These are phyloP conservation scores for Pseudocercospora musae DNA, from an alignment of 2,329 filamentous ascomycete genomes.

Conservation along the genomic window DNA sequence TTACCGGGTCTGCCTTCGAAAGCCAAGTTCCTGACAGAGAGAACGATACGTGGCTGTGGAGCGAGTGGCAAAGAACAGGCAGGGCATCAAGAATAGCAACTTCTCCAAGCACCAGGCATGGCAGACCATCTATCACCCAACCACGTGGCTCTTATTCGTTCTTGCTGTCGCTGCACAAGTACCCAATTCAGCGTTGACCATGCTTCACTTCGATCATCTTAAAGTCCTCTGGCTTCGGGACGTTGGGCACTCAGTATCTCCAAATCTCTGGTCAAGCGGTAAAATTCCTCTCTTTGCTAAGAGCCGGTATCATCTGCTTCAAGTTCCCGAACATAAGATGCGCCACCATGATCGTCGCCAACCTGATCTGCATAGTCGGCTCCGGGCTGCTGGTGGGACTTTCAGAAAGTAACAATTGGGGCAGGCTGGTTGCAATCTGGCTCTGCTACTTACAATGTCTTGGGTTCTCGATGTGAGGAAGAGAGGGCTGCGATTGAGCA, in stretches of 20 bases:
- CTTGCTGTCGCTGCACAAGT: slow-evolving; percentile 54
- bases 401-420: slow-evolving; percentile 53
- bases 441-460: slow-evolving; percentile 55
- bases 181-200: slow-evolving; percentile 56
- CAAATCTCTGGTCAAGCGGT: slow-evolving; percentile 57
- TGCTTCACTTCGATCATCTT: slow-evolving; percentile 51
- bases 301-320: slow-evolving; percentile 52
- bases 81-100: slow-evolving; percentile 55
- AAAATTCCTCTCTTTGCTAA: slow-evolving; percentile 53
- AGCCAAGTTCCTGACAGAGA: slow-evolving; percentile 18
- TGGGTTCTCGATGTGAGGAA: slow-evolving; percentile 52
- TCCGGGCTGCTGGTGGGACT: slow-evolving; percentile 52
- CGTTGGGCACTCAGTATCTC: slow-evolving; percentile 55
- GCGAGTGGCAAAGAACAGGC: slow-evolving; percentile 50
- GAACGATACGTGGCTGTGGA: slow-evolving; percentile 43
- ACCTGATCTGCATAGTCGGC: slow-evolving; percentile 54
- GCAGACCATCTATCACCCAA: slow-evolving; percentile 52
- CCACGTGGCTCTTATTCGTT: slow-evolving; percentile 59
- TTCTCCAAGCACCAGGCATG: slow-evolving; percentile 41
- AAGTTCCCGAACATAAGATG: slow-evolving; percentile 53
- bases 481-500: slow-evolving; percentile 52
- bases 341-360: slow-evolving; percentile 56
- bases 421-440: slow-evolving; percentile 56
- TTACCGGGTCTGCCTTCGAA: slow-evolving; percentile 19
- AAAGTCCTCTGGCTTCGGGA: slow-evolving; percentile 47